Evolutionary conservation across 768 basidiomycete genomes (phyloP), one percentile per base, ranked within the genome.

Genomic region (Suillus spraguei): DNA sequence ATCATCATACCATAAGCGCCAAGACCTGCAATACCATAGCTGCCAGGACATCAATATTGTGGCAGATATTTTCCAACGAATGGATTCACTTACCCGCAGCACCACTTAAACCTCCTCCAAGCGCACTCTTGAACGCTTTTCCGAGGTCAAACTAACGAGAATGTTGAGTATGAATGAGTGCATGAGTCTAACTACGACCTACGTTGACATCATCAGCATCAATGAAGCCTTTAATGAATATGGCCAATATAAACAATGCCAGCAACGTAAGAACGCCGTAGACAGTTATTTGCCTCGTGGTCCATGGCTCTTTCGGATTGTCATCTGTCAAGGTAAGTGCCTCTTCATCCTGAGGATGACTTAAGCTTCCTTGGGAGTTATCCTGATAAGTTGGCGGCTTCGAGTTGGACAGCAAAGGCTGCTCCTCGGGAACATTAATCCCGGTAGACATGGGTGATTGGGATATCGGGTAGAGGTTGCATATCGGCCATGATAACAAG

Each of bases 21-120:
- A 97, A 74, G 20, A 99, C 97, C 73, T 98, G 97, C 6, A 98
- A 80, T 5, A 98, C 85, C 97, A 98, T 99, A 0, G 96, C 96
- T 85, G 70, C 60, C 3, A 66, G 65, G 20, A 35, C 38, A 52
- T 11, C 52, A 62, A 49, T 39, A 46, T 24, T 63, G 60, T 49
- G 47, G n/a, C 50, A 49, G 49, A 66, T 1, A 61, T 64, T 22
- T 35, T 22, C 24, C 33, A 20, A 36, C 8, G 20, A n/a, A 14
- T 60, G 5, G 14, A 46, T 4, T 49, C 6, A 63, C 78, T 61
- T 64, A 89, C 90, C 90, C 66, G 91, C 90, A 17, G 94, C 93
- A 54, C 95, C 96, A 67, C 91, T 94, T 56, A 96, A 76, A 5
- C 95, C 96, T 28, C 97, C 96, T 9, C 97, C 96, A 0, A 92